Evolutionary conservation across 2,329 filamentous ascomycete species (phyloP), one percentile per base, ranked within the genome.

Genomic region (Periglandula ipomoeae): DNA sequence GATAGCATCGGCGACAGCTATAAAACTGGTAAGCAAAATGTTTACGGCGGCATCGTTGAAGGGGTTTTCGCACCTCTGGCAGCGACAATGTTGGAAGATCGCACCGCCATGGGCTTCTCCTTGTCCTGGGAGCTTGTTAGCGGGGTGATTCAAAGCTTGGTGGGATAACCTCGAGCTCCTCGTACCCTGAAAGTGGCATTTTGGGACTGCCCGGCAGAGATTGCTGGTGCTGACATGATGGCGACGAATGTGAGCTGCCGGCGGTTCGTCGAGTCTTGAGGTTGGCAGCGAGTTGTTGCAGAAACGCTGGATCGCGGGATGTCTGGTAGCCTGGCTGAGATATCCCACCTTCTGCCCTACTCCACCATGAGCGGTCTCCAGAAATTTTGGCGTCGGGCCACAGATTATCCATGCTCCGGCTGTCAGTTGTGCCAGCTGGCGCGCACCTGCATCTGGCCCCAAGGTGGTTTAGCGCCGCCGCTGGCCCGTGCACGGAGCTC

Each of bases 81-180:
- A 60, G 93, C 93, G 64, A 95, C 86, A 70, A 98, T 97, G 73
- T 98, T 98, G 64, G 88, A 87, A 56, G 87, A 90, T 60, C 93
- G 86, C 57, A 98, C 93, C 57, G 93, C 93, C 76, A 93, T 85
- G 59, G 93, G 93, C 88, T 98, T 98, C 76, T 96, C 93, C 82
- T 96, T 98, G 65, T 84, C 80, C 81, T 84, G 58, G 45, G 58
- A 46, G 56, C 45, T 47, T 57, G 70, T 58, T 70, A 66, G 61
- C 61, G 63, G 61, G 61, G 59, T 67, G 63, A 60, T 67, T 52
- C 11, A 32, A 32, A 32, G 50, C 17, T 17, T 20, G 10, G 15
- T 17, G 49, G 43, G 49, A 40, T 47, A 44, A 44, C 59, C 35
- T 48, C 47, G 45, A 61, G 62, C 62, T 65, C 40, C 44, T 56